These are phyloP conservation scores for Boletus vermiculosoides DNA, from an alignment of 768 basidiomycete genomes.

Conservation along the genomic window DNA sequence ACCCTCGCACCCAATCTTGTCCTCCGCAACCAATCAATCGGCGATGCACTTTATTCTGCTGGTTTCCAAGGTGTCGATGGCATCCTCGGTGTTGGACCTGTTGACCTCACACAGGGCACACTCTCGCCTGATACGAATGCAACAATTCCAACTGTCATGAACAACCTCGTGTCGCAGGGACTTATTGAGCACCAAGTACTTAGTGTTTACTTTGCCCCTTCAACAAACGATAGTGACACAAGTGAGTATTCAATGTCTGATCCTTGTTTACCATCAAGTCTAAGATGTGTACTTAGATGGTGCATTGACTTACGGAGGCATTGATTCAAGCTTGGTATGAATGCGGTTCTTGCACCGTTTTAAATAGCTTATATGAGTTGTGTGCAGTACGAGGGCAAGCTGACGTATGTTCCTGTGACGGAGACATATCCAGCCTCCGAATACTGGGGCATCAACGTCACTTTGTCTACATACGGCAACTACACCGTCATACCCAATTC, in stretches of 20 bases:
- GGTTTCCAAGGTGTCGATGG: constrained; percentile 26
- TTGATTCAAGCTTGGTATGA: constrained; percentile 19
- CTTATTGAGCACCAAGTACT: constrained; percentile 17
- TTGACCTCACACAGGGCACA: constrained; percentile 15
- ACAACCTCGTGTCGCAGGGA: constrained; percentile 25
- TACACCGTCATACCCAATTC: constrained; percentile 14
- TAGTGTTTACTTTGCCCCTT: constrained; percentile 24
- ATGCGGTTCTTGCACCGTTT: neutral
- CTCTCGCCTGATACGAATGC: neutral
- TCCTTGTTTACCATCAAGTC: neutral
- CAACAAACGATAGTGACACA: constrained; percentile 12
- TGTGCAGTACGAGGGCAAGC: constrained; percentile 20
- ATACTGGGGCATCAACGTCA: constrained; percentile 34
- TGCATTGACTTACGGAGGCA: constrained; percentile 27
- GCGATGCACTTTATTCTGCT: constrained; percentile 15
- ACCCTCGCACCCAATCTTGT: constrained; percentile 24
- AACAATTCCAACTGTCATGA: constrained; percentile 25
- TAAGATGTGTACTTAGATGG: constrained; percentile 24
- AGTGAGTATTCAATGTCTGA: constrained; percentile 4
- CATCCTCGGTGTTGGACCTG: constrained; percentile 29
- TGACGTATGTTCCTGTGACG: constrained; percentile 29
- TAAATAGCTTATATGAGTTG: neutral
- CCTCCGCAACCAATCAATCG: constrained; percentile 31
- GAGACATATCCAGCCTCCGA: constrained; percentile 19
- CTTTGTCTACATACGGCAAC: constrained; percentile 14